A percentile compares a stretch with the other conserved stretches of the same genome.
Conservation (phyloP, 2,329 filamentous ascomycete species). For the Zymoseptoria ardabiliae region DNA sequence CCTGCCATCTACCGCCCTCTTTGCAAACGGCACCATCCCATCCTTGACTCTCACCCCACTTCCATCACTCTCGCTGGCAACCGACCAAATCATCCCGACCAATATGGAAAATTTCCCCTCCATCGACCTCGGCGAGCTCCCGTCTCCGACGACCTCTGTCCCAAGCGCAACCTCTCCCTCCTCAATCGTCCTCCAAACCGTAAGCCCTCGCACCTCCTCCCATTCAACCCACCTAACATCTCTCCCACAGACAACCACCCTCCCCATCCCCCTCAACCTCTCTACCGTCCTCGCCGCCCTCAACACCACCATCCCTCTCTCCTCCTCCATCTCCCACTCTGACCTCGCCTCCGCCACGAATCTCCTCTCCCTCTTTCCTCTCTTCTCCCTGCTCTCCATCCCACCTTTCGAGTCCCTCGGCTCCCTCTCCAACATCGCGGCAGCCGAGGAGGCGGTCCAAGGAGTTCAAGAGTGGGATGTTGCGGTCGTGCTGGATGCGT, state of each 20-base stretch:
- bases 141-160: not conserved
- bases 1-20: not conserved
- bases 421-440: not conserved
- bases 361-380: conserved; percentile 42
- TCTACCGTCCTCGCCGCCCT: conserved; percentile 3
- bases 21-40: not conserved
- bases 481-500: not conserved
- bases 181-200: not conserved
- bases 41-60: not conserved
- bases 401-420: not conserved
- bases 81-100: not conserved
- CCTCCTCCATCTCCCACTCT: not conserved
- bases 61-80: not conserved
- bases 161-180: not conserved
- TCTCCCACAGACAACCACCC: not conserved
- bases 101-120: not conserved
- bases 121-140: not conserved
- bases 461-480: not conserved
- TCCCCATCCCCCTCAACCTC: not conserved
- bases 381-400: conserved; percentile 29
- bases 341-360: conserved; percentile 38
- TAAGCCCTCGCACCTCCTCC: not conserved
- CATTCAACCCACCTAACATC: too few relatives aligned
- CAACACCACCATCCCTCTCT: conserved; percentile 8
- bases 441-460: not conserved